phyloP scores from a whole-genome alignment of 2,329 filamentous ascomycete genomes.

The Calonectria honghensis region DNA sequence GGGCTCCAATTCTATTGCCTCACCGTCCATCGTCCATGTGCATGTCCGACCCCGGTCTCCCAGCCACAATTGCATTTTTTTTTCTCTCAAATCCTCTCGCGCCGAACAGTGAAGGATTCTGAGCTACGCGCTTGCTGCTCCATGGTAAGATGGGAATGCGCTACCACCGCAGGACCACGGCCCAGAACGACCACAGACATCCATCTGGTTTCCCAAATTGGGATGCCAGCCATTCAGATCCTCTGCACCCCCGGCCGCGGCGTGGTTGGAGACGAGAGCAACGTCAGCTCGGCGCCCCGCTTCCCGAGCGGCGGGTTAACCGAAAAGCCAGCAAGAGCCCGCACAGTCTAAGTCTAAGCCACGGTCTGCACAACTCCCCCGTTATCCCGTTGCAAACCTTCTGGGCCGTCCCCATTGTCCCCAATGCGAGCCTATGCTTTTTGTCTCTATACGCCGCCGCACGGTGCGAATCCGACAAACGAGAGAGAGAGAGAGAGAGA shows the following conservation, averaged over 20 bases:
- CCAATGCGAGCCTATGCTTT: not conserved
- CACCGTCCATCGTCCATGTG: slow-evolving; percentile 7
- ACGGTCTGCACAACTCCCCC: slow-evolving; percentile 43
- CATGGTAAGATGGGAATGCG: slow-evolving; percentile 14
- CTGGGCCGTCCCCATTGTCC: slow-evolving; percentile 7
- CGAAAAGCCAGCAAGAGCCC: slow-evolving; percentile 39
- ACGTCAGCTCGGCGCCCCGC: slow-evolving; percentile 36
- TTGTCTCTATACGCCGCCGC: slow-evolving; percentile 1
- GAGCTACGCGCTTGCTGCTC: not conserved
- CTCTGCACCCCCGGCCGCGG: slow-evolving; percentile 11
- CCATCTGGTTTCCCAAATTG: slow-evolving; percentile 7
- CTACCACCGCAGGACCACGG: slow-evolving; percentile 1
- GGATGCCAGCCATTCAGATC: slow-evolving; percentile 22
- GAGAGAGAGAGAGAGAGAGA: not conserved
- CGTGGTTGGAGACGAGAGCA: slow-evolving; percentile 1
- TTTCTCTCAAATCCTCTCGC: slow-evolving; percentile 2
- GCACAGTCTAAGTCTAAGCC: slow-evolving; percentile 54
- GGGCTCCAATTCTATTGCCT: slow-evolving; percentile 20
- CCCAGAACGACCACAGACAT: slow-evolving; percentile 11
- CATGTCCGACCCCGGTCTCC: slow-evolving; percentile 2
- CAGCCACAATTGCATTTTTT: slow-evolving; percentile 21
- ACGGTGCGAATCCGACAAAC: slow-evolving; percentile 7
- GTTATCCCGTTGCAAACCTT: slow-evolving; percentile 24
- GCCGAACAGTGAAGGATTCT: slow-evolving; percentile 27
- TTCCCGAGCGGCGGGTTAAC: slow-evolving; percentile 46